A percentile compares a stretch with the other conserved stretches of the same genome.
phyloP scores from a whole-genome alignment of 2,329 filamentous ascomycete species.

The Pseudogymnoascus sp. region DNA sequence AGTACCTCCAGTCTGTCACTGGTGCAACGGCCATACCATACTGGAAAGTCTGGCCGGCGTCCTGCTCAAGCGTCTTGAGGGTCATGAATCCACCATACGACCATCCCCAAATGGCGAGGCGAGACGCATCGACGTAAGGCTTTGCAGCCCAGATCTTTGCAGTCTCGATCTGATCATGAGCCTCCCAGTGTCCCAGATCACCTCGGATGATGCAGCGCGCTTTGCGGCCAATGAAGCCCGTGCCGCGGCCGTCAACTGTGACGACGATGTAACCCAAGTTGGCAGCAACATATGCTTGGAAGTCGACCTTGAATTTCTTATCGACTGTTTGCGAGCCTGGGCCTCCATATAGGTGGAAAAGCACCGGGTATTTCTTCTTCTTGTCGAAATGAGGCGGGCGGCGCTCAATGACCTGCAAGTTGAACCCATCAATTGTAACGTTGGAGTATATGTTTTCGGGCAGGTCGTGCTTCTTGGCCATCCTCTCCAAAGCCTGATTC shows the following conservation, averaged over 20 bases:
- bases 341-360: slow-evolving; percentile 92
- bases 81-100: slow-evolving; percentile 94
- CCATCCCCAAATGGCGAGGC: slow-evolving; percentile 97
- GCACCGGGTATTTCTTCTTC: slow-evolving; percentile 79
- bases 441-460: slow-evolving; percentile 77
- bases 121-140: slow-evolving; percentile 70
- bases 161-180: slow-evolving; percentile 82
- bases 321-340: slow-evolving; percentile 85
- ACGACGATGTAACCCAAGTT: slow-evolving; percentile 86
- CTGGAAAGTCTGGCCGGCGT: slow-evolving; percentile 81
- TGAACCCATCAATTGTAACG: slow-evolving; percentile 72
- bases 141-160: slow-evolving; percentile 77
- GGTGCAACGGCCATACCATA: slow-evolving; percentile 98
- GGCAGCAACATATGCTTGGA: slow-evolving; percentile 81
- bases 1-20: slow-evolving; percentile 97
- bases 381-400: slow-evolving; percentile 82
- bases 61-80: slow-evolving; percentile 86
- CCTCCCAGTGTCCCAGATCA: slow-evolving; percentile 77
- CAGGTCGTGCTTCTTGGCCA: slow-evolving; percentile 68
- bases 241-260: slow-evolving; percentile 88
- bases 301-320: slow-evolving; percentile 76
- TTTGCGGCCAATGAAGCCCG: slow-evolving; percentile 79
- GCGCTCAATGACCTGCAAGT: slow-evolving; percentile 69
- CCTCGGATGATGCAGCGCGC: slow-evolving; percentile 75
- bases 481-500: slow-evolving; percentile 61